These are phyloP conservation scores for Agarophyton chilense DNA, from an alignment of 23 red algal genomes.

Conservation along the genomic window DNA sequence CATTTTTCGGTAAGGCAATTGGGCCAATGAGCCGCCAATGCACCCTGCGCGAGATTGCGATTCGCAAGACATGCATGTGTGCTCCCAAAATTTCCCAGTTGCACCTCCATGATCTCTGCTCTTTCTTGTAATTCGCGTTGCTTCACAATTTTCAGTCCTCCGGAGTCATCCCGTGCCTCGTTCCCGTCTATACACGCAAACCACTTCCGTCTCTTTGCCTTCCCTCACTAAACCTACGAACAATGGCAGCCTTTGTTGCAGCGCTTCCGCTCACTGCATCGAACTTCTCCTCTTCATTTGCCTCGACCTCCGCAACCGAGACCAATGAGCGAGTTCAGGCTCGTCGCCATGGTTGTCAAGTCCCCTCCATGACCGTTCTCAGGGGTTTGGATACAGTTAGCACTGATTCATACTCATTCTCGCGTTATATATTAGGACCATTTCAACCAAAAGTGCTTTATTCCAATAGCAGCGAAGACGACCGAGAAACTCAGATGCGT, in stretches of 20 bases:
- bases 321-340: background rate
- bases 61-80: no score
- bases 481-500: conserved; percentile 47
- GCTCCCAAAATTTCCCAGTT: no score
- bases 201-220: background rate
- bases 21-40: no score
- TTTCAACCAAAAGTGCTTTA: conserved; percentile 49
- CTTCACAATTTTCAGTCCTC: no score
- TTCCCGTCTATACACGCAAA: background rate
- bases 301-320: background rate
- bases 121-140: no score
- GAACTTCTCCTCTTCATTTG: background rate
- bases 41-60: no score
- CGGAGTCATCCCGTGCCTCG: background rate
- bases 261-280: background rate
- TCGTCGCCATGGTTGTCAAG: background rate
- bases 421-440: conserved; percentile 71
- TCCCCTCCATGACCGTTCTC: conserved; percentile 66
- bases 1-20: no score
- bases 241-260: conserved; percentile 11
- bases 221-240: background rate
- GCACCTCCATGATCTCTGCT: no score
- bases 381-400: conserved; percentile 63
- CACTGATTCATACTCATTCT: conserved; percentile 69
- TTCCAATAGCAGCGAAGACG: conserved; percentile 22